These are phyloP conservation scores for Tieghemostelium lacteum DNA, from an alignment of 78 protist genomes.

Conservation along the genomic window DNA sequence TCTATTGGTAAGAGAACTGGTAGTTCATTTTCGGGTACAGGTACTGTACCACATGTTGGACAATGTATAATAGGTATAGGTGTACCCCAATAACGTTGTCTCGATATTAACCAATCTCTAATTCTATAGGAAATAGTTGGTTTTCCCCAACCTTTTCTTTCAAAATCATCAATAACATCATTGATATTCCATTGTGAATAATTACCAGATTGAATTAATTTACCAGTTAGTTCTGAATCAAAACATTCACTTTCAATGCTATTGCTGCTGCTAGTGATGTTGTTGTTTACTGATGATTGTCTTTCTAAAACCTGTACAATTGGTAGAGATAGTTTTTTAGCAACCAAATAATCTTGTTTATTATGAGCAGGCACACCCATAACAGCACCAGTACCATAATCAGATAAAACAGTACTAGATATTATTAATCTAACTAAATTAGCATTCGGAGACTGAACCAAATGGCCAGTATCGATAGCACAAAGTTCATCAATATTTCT, in stretches of 20 bases:
- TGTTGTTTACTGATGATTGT: not conserved
- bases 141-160: not conserved
- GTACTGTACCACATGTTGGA: slow-evolving; percentile 78
- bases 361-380: slow-evolving; percentile 97
- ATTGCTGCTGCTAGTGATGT: not conserved
- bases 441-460: slow-evolving; percentile 4
- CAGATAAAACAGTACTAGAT: slow-evolving; percentile 83
- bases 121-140: slow-evolving; percentile 78
- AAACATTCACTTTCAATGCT: slow-evolving; percentile 1
- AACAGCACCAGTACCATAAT: slow-evolving; percentile 92
- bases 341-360: slow-evolving; percentile 88
- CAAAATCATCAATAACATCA: slow-evolving; percentile 59
- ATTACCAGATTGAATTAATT: slow-evolving; percentile 71
- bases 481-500: not conserved
- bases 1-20: slow-evolving; percentile 89
- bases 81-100: slow-evolving; percentile 97
- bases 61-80: slow-evolving; percentile 95
- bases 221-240: slow-evolving; percentile 53
- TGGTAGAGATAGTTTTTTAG: slow-evolving; percentile 75
- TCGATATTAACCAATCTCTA: slow-evolving; percentile 95
- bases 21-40: slow-evolving; percentile 85
- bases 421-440: slow-evolving; percentile 27
- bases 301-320: slow-evolving; percentile 22
- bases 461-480: slow-evolving; percentile 20
- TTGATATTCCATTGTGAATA: not conserved